Evolutionary conservation across 495 filamentous ascomycete genomes (phyloP).

Genomic region (Penicillium alfredii): DNA sequence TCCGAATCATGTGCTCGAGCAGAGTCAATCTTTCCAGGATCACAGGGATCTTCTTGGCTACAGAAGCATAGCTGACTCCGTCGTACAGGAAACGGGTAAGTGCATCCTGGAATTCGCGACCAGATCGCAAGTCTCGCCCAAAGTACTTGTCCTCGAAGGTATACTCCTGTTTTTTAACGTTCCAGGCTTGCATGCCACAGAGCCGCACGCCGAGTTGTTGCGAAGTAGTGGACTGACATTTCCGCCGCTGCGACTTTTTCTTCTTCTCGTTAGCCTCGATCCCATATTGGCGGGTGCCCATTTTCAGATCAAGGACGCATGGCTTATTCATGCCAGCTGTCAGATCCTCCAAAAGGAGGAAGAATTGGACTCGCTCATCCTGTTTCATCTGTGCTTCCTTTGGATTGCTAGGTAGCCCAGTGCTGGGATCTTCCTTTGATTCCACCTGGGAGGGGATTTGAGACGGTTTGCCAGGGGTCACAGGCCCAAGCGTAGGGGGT

Average conservation of each 20-base stretch:
- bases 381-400: conserved; percentile 69
- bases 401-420: conserved; percentile 58
- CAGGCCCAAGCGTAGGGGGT: neutral
- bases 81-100: conserved; percentile 87
- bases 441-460: neutral
- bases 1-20: conserved; percentile 75
- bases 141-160: conserved; percentile 96
- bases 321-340: conserved; percentile 95
- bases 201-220: conserved; percentile 85
- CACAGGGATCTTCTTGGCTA: conserved; percentile 76
- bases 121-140: conserved; percentile 81
- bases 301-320: conserved; percentile 95
- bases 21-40: conserved; percentile 76
- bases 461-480: conserved; percentile 2
- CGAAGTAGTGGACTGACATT: conserved; percentile 89
- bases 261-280: conserved; percentile 92
- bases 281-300: conserved; percentile 98
- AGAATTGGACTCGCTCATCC: conserved; percentile 78
- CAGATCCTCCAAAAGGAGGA: conserved; percentile 91
- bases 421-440: conserved; percentile 8
- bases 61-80: conserved; percentile 71
- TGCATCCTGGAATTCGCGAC: conserved; percentile 83
- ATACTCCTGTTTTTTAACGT: conserved; percentile 73
- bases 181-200: conserved; percentile 95
- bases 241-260: conserved; percentile 82